These are phyloP conservation scores for Daedalea quercina DNA, from an alignment of 768 basidiomycete species.

Conservation along the genomic window DNA sequence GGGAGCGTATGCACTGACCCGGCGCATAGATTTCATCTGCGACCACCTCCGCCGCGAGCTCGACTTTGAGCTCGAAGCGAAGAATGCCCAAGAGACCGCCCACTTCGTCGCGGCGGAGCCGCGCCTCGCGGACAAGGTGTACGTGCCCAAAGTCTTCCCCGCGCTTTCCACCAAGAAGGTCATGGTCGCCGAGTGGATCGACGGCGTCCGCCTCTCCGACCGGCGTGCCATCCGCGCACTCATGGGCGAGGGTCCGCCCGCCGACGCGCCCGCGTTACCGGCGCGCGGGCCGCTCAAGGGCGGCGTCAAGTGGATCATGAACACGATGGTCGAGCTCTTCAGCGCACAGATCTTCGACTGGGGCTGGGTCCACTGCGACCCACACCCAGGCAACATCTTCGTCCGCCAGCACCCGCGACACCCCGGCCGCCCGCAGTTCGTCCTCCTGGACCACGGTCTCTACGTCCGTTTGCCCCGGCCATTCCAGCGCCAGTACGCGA, in stretches of 20 bases:
- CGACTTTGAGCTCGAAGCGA: constrained; percentile 74
- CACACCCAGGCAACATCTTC: constrained; percentile 74
- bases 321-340: constrained; percentile 82
- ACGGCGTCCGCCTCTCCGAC: constrained; percentile 68
- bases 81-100: constrained; percentile 68
- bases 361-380: constrained; percentile 84
- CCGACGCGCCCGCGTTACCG: neutral
- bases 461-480: constrained; percentile 66
- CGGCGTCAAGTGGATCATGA: constrained; percentile 65
- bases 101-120: constrained; percentile 66
- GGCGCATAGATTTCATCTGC: constrained; percentile 59
- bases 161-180: constrained; percentile 71
- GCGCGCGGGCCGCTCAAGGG: constrained; percentile 36
- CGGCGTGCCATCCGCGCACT: constrained; percentile 46
- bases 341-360: constrained; percentile 87
- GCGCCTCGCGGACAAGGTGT: constrained; percentile 57
- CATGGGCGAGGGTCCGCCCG: constrained; percentile 40
- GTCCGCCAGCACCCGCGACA: constrained; percentile 51
- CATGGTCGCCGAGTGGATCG: constrained; percentile 83
- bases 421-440: constrained; percentile 49
- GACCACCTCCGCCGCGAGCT: constrained; percentile 80
- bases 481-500: constrained; percentile 73
- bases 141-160: constrained; percentile 72
- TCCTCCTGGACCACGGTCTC: constrained; percentile 89
- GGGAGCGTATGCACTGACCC: neutral